Conservation (phyloP, 176 grass and related monocot genomes). For the Eleusine coracana region DNA sequence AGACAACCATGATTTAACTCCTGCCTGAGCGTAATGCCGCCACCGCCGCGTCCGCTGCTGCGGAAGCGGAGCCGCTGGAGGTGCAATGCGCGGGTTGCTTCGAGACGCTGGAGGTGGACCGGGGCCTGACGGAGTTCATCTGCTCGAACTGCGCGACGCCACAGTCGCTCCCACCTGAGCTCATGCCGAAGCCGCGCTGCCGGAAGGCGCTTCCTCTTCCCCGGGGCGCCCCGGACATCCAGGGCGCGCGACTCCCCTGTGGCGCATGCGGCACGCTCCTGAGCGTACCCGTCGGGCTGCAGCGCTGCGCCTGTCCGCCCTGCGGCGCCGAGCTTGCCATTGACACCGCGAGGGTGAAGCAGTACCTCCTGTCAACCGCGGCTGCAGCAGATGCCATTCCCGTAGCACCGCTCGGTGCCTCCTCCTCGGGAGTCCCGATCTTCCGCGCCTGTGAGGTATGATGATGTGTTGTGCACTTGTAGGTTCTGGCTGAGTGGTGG, state of each 20-base stretch:
- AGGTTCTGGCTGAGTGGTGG: neutral
- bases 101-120: slow-evolving; percentile 60
- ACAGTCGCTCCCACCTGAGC: slow-evolving; percentile 60
- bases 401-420: slow-evolving; percentile 15
- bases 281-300: slow-evolving; percentile 47
- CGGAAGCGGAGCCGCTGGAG: slow-evolving; percentile 28
- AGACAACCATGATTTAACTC: neutral
- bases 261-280: slow-evolving; percentile 44
- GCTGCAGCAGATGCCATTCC: slow-evolving; percentile 16
- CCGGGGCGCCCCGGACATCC: slow-evolving; percentile 45
- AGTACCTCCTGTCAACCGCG: slow-evolving; percentile 40
- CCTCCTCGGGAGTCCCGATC: slow-evolving; percentile 16
- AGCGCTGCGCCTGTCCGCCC: slow-evolving; percentile 44
- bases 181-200: slow-evolving; percentile 51
- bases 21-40: slow-evolving; percentile 8
- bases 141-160: slow-evolving; percentile 59
- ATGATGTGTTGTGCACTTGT: neutral
- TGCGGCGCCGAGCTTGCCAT: slow-evolving; percentile 52
- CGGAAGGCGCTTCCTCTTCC: slow-evolving; percentile 54
- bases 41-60: neutral
- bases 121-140: slow-evolving; percentile 60
- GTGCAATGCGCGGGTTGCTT: slow-evolving; percentile 52
- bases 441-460: slow-evolving; percentile 30
- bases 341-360: slow-evolving; percentile 37
- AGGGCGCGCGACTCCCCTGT: slow-evolving; percentile 50